Evolutionary conservation across 2,329 filamentous ascomycete species (phyloP), one percentile per base, ranked within the genome.

Genomic region (Botrytis pseudocinerea): DNA sequence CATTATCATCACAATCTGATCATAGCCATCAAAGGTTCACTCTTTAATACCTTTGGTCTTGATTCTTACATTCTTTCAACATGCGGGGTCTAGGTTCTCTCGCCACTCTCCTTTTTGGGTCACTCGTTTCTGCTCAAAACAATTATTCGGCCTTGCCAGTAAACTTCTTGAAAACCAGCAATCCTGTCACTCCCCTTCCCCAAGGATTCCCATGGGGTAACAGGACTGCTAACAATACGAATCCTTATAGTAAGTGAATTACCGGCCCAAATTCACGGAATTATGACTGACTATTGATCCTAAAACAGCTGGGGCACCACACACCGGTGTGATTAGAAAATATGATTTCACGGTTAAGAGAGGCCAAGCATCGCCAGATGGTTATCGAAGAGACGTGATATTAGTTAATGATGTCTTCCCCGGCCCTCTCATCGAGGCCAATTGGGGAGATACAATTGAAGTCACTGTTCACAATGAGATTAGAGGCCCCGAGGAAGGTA

Each of bases 381-480:
- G 83, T 35, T 80, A 78, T 61, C 72, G 70, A 20, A 79, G 78
- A 42, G 92, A 92, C 78, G 88, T 93, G 73, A 85, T 82, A 25
- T 54, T 81, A 14, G 77, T 82, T 60, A 82, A 82, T 69, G 79
- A 77, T 1, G 76, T 78, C 61, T 81, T 79, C 61, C 81, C 80
- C 1, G 81, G 79, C 16, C 81, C 81, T n/a, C 54, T 77, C n/a
- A 80, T 76, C 73, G 79, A 82, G 71, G 82, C 81, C 7, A 82
- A 82, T 69, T 82, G 80, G 77, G 81, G 81, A 14, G 82, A 83
- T 70, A 78, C 73, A 3, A 85, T 90, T 69, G 83, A 92, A 71
- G 88, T 93, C 57, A 90, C 89, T 44, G 86, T 95, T 72, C 86
- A 88, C 81, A 96, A 96, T 81, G 87, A 89, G 69, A 87, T 94